Conservation (phyloP, 495 filamentous ascomycete genomes). For the Amphirosellinia nigrospora region DNA sequence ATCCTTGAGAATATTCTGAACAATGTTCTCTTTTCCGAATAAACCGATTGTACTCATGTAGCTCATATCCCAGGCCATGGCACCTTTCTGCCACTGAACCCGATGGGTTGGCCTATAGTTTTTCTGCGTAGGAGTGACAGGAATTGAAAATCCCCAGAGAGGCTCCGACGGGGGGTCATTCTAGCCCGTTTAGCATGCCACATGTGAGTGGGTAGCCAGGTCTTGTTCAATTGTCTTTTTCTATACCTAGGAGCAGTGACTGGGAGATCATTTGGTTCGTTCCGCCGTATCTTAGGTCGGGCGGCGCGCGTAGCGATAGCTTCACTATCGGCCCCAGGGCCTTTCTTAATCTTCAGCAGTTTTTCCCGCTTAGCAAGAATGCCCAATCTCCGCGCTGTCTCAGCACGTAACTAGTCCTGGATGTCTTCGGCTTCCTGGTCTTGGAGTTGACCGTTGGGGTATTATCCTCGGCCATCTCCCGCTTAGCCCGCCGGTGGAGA, state of each 20-base stretch:
- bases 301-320: slow-evolving; percentile 50
- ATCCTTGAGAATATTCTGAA: slow-evolving; percentile 67
- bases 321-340: slow-evolving; percentile 34
- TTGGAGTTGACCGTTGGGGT: slow-evolving; percentile 80
- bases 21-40: slow-evolving; percentile 66
- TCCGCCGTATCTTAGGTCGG: slow-evolving; percentile 72
- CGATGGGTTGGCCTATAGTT: slow-evolving; percentile 87
- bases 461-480: slow-evolving; percentile 91
- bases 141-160: slow-evolving; percentile 88
- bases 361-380: slow-evolving; percentile 65
- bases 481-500: slow-evolving; percentile 69
- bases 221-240: slow-evolving; percentile 87
- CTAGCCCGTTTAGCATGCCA: slow-evolving; percentile 91
- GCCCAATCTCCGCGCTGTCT: slow-evolving; percentile 77
- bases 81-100: slow-evolving; percentile 63
- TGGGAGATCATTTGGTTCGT: slow-evolving; percentile 69
- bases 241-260: slow-evolving; percentile 73
- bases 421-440: slow-evolving; percentile 71
- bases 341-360: slow-evolving; percentile 58
- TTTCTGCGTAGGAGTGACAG: slow-evolving; percentile 84
- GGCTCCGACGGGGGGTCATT: slow-evolving; percentile 81
- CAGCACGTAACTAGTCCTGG: slow-evolving; percentile 76
- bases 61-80: slow-evolving; percentile 90
- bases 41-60: slow-evolving; percentile 88
- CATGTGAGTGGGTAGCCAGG: slow-evolving; percentile 93